Evolutionary conservation across 2,329 filamentous ascomycete genomes (phyloP).

Genomic region (Talaromyces sp.): DNA sequence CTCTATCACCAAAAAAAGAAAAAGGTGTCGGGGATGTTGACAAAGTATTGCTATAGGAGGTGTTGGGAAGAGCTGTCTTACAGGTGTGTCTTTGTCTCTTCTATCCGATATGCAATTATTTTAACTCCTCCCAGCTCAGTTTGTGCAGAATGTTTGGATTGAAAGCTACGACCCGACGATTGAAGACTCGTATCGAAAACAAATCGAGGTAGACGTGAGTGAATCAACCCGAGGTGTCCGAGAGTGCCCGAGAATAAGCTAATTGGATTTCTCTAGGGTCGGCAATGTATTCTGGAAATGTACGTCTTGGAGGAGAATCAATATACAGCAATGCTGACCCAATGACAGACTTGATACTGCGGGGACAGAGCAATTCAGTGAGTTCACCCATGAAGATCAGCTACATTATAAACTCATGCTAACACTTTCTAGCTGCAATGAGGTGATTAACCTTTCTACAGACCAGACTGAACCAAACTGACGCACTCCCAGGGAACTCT

Average conservation of each 20-base stretch:
- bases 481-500: slow-evolving; percentile 58
- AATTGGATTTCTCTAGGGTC: slow-evolving; percentile 56
- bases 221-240: neutral
- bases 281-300: slow-evolving; percentile 88
- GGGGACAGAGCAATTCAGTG: slow-evolving; percentile 89
- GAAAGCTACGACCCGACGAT: slow-evolving; percentile 87
- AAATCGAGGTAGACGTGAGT: slow-evolving; percentile 85
- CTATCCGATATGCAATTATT: neutral
- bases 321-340: slow-evolving; percentile 3
- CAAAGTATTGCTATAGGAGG: slow-evolving; percentile 55
- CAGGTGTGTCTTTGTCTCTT: slow-evolving; percentile 55
- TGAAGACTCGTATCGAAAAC: slow-evolving; percentile 82
- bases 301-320: slow-evolving; percentile 41
- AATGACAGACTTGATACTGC: slow-evolving; percentile 71
- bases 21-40: slow-evolving; percentile 2
- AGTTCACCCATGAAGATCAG: slow-evolving; percentile 31
- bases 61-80: slow-evolving; percentile 88
- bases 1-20: neutral
- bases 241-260: neutral
- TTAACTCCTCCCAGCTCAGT: slow-evolving; percentile 60
- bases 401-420: neutral
- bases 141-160: slow-evolving; percentile 92
- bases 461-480: neutral
- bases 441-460: slow-evolving; percentile 37
- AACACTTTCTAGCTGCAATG: slow-evolving; percentile 48